These are phyloP conservation scores for Rhizopogon salebrosus DNA, from an alignment of 768 basidiomycete genomes.

Conservation along the genomic window DNA sequence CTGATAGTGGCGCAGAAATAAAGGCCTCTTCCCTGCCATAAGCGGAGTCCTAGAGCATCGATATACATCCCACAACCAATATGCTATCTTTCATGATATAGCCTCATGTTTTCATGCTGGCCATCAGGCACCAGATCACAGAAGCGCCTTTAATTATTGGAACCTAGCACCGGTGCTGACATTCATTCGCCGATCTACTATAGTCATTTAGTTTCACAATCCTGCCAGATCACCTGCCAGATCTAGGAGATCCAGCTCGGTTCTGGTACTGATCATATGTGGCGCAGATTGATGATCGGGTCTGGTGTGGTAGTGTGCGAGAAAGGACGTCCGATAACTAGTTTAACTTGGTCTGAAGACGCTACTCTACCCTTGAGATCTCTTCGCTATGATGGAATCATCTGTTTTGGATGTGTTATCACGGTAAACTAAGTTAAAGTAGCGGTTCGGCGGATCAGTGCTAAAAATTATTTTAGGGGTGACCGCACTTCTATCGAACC, in stretches of 20 bases:
- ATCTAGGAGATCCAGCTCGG: not conserved
- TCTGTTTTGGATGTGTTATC: no score
- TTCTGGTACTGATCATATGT: not conserved
- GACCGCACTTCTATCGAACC: no score
- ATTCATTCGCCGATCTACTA: not conserved
- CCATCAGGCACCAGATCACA: not conserved
- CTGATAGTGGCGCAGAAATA: not conserved
- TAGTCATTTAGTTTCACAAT: not conserved
- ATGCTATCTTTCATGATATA: not conserved
- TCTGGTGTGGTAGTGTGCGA: not conserved
- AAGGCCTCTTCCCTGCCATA: not conserved
- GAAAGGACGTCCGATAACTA: not conserved
- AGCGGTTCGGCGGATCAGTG: no score
- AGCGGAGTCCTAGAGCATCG: not conserved
- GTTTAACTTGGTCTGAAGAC: no score
- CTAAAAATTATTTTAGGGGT: no score
- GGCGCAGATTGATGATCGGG: constrained; percentile 1
- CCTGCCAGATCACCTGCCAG: not conserved
- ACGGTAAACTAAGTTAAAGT: no score
- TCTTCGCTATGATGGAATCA: no score
- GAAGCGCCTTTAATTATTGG: not conserved
- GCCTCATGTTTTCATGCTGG: not conserved
- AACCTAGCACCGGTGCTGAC: not conserved
- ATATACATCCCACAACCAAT: not conserved
- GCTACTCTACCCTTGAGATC: no score